phyloP scores from a whole-genome alignment of 2,329 filamentous ascomycete species.

The Catunica adiposa region DNA sequence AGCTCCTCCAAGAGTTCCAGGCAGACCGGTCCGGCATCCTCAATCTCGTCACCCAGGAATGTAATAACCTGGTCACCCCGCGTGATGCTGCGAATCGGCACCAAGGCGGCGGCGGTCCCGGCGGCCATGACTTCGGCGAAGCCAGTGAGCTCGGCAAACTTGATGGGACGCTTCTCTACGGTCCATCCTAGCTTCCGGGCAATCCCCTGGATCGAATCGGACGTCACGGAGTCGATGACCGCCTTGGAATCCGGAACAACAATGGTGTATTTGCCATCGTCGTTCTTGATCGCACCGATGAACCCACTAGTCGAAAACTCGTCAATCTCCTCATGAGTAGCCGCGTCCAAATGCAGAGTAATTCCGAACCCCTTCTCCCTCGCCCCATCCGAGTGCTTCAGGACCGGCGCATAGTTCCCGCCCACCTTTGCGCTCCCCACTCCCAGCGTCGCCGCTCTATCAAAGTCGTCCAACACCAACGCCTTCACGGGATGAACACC shows the following conservation, averaged over 20 bases:
- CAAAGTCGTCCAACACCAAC: slow-evolving; percentile 80
- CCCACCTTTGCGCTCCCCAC: slow-evolving; percentile 87
- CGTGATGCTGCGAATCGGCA: slow-evolving; percentile 83
- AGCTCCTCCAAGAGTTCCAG: slow-evolving; percentile 56
- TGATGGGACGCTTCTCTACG: slow-evolving; percentile 61
- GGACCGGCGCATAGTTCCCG: slow-evolving; percentile 86
- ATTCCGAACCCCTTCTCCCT: slow-evolving; percentile 72
- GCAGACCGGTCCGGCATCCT: slow-evolving; percentile 59
- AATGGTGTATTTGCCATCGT: slow-evolving; percentile 37
- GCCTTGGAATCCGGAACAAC: slow-evolving; percentile 77
- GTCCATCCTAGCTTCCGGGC: slow-evolving; percentile 66
- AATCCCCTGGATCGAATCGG: slow-evolving; percentile 60
- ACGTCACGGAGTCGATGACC: slow-evolving; percentile 77
- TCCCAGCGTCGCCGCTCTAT: slow-evolving; percentile 79
- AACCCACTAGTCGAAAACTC: slow-evolving; percentile 95
- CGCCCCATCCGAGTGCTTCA: slow-evolving; percentile 74
- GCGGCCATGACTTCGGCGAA: slow-evolving; percentile 71
- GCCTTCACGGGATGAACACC: slow-evolving; percentile 75
- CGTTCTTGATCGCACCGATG: slow-evolving; percentile 51
- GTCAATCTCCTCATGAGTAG: slow-evolving; percentile 69
- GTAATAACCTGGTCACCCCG: slow-evolving; percentile 32
- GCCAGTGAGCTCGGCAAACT: slow-evolving; percentile 37
- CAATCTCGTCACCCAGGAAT: slow-evolving; percentile 37
- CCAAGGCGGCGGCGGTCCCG: slow-evolving; percentile 77
- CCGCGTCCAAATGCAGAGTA: slow-evolving; percentile 81